These are phyloP conservation scores for Phytopythium helicoides DNA, from an alignment of 352 stramenopile genomes.

Conservation along the genomic window DNA sequence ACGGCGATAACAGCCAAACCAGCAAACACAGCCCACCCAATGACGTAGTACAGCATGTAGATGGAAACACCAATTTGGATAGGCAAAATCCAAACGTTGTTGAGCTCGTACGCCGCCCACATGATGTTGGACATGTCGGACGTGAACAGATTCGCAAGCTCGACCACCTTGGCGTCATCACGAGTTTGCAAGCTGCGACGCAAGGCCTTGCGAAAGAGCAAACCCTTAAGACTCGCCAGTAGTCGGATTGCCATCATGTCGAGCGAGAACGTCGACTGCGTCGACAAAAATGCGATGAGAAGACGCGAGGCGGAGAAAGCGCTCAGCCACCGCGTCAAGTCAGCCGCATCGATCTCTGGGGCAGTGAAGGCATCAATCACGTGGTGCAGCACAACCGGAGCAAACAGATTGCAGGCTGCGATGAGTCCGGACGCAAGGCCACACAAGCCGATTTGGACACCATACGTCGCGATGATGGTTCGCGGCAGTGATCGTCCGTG, in stretches of 20 bases:
- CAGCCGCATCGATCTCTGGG: conserved; percentile 16
- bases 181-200: conserved; percentile 11
- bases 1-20: conserved; percentile 10
- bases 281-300: conserved; percentile 23
- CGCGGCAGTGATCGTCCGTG: conserved; percentile 10
- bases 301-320: conserved; percentile 34
- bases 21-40: conserved; percentile 6
- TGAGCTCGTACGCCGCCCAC: conserved; percentile 31
- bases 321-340: conserved; percentile 23
- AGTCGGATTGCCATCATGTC: conserved; percentile 28
- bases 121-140: conserved; percentile 29
- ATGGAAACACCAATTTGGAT: conserved; percentile 31
- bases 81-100: conserved; percentile 46
- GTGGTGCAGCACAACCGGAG: conserved; percentile 36
- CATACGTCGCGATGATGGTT: conserved; percentile 23
- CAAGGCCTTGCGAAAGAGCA: conserved; percentile 42
- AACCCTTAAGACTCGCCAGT: conserved; percentile 15
- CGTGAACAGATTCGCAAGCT: conserved; percentile 43
- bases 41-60: conserved; percentile 49
- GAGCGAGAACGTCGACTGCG: conserved; percentile 23
- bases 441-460: conserved; percentile 11
- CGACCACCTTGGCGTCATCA: conserved; percentile 11
- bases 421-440: conserved; percentile 16
- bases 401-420: conserved; percentile 21
- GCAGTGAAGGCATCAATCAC: conserved; percentile 31